phyloP scores from a whole-genome alignment of 2,329 filamentous ascomycete species.

The Claviceps cyperi region DNA sequence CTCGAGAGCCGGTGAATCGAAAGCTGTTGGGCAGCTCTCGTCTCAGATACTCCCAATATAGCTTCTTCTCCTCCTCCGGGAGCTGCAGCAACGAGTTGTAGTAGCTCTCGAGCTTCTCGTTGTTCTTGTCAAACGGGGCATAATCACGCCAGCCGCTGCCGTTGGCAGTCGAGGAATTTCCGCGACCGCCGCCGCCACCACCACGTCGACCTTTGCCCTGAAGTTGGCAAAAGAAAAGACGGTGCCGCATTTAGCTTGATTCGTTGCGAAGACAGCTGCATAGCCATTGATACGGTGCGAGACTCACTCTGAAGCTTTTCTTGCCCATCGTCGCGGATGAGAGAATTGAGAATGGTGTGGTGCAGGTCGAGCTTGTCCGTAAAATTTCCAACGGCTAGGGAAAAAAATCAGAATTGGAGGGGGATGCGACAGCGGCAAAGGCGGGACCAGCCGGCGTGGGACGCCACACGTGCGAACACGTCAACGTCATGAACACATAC shows the following conservation, averaged over 20 bases:
- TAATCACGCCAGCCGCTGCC: conserved; percentile 22
- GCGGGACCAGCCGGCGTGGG: neutral
- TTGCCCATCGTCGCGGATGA: conserved; percentile 20
- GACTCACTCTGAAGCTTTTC: conserved; percentile 21
- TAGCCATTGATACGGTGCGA: neutral
- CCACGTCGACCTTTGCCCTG: conserved; percentile 24
- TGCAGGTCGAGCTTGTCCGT: neutral
- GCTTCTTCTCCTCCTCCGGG: conserved; percentile 59
- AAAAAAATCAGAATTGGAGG: neutral
- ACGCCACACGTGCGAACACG: neutral
- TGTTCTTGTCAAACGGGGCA: conserved; percentile 49
- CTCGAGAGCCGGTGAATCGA: conserved; percentile 90
- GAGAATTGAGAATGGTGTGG: neutral
- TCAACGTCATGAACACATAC: no score
- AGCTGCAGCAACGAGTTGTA: conserved; percentile 70
- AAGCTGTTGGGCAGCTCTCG: conserved; percentile 93
- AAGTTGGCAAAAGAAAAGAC: conserved; percentile 6
- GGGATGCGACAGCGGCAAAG: neutral
- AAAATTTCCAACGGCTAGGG: neutral
- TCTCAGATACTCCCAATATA: conserved; percentile 73
- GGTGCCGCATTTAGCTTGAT: neutral
- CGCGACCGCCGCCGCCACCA: conserved; percentile 19
- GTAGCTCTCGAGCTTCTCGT: conserved; percentile 73
- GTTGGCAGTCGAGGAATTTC: conserved; percentile 8
- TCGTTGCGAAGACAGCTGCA: neutral